A percentile compares a stretch with the other conserved stretches of the same genome.
These are phyloP conservation scores for Pythium volutum DNA, from an alignment of 352 stramenopile genomes.

Conservation along the genomic window DNA sequence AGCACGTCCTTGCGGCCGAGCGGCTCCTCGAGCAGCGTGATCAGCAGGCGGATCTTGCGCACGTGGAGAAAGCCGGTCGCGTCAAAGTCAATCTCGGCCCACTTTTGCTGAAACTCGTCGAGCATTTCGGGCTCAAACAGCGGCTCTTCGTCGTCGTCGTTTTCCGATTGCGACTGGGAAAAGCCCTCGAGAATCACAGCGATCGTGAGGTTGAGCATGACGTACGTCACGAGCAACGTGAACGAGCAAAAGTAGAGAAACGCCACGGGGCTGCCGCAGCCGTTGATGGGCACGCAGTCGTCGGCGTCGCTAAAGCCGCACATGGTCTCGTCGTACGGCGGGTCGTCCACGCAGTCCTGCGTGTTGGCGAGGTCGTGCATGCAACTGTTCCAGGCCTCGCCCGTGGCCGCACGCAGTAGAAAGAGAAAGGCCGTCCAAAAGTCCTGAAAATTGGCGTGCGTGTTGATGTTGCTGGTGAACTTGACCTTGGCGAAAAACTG, in stretches of 20 bases:
- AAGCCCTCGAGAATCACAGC: constrained; percentile 93
- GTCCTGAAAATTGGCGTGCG: constrained; percentile 91
- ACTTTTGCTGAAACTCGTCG: constrained; percentile 87
- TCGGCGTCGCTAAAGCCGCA: constrained; percentile 75
- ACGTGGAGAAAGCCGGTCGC: constrained; percentile 83
- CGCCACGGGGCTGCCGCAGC: constrained; percentile 65
- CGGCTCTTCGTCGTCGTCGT: constrained; percentile 78
- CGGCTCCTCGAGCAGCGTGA: constrained; percentile 72
- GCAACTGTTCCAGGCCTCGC: constrained; percentile 92
- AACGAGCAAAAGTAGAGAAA: constrained; percentile 84
- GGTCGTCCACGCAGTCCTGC: constrained; percentile 60
- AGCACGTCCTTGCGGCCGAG: constrained; percentile 58
- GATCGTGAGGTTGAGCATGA: constrained; percentile 94
- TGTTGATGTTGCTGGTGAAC: constrained; percentile 67
- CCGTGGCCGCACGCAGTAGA: constrained; percentile 88
- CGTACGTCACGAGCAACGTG: constrained; percentile 91
- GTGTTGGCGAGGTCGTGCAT: constrained; percentile 83
- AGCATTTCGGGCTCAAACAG: constrained; percentile 86
- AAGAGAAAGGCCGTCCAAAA: constrained; percentile 91
- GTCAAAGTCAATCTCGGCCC: constrained; percentile 85
- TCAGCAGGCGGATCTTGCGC: constrained; percentile 65
- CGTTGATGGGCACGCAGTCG: constrained; percentile 65
- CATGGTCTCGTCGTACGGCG: constrained; percentile 52
- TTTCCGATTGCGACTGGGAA: constrained; percentile 48
- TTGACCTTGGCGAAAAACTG: constrained; percentile 91